Base-by-base conservation (phyloP, 2,329 filamentous ascomycete genomes). In the Ceratocystiopsis minuta region DNA sequence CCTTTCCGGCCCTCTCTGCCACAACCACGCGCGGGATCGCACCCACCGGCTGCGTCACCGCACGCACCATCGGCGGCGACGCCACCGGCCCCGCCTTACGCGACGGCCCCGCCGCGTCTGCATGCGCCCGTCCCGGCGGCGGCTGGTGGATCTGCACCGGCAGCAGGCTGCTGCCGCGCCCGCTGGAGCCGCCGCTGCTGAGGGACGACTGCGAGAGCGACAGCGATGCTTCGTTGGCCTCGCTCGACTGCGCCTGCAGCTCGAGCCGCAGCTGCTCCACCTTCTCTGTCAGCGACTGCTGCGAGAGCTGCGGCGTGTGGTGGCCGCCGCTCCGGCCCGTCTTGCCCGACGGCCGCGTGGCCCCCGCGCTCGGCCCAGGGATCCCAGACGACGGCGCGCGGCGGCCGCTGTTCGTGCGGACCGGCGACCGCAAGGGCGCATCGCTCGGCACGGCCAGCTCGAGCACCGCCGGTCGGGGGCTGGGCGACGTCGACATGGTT, bases 51-150 rank as follows among this genome's bases (percentile, higher is more conserved):
- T 72, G 68, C 1, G 70, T 69, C n/a, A 63, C 57, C 2, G 70
- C 61, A 38, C 71, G 65, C 38, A 66, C 54, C 51, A 75, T 64
- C 4, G 71, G 70, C 32, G 70, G 68, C 12, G 70, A 69, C 16
- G 62, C 56, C 36, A 54, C 60, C 41, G 60, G 52, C 32, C 65
- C 65, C 24, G 61, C 55, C 48, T 63, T 68, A 48, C 70, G 64
- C 28, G 62, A 56, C 31, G 61, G 46, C 7, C 14, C 50, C 36
- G 41, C 32, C 3, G 2, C 24, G 4, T 2, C 24, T 6, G 24
- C n/a, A n/a, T n/a, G n/a, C n/a, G n/a, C n/a, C n/a, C n/a, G n/a
- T n/a, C n/a, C 24, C 24, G 24, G 6, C 9, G 7, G 6, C 24
- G 24, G 24, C 5, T 6, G 24, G 6, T 6, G 5, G 24, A n/a